phyloP scores from a whole-genome alignment of 1,284 basidiomycete genomes.

The Papiliotrema flavescens region DNA sequence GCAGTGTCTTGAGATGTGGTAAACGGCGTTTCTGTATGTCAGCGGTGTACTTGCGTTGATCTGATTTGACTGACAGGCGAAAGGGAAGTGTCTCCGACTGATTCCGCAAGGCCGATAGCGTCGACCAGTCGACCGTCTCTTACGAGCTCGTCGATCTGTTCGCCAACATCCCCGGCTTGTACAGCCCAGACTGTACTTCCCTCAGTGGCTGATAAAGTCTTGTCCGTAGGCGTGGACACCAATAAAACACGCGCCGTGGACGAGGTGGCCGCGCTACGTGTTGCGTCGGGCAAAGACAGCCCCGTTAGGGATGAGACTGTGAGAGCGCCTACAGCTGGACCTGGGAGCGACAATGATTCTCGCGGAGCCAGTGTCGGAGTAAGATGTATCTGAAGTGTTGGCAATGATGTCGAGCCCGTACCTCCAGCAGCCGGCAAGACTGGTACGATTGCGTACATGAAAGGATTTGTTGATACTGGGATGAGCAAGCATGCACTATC shows the following conservation, averaged over 20 bases:
- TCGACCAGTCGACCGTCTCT: constrained; percentile 68
- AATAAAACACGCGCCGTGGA: constrained; percentile 51
- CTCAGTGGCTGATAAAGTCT: constrained; percentile 58
- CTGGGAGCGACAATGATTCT: constrained; percentile 65
- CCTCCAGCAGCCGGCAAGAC: constrained; percentile 45
- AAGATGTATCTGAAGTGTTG: constrained; percentile 73
- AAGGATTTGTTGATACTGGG: constrained; percentile 74
- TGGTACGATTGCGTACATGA: constrained; percentile 75
- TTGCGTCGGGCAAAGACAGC: constrained; percentile 42
- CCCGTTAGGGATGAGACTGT: constrained; percentile 11
- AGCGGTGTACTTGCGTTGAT: neutral
- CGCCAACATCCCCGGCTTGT: constrained; percentile 66
- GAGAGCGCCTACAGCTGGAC: constrained; percentile 23
- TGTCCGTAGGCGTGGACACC: constrained; percentile 69
- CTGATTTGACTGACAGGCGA: constrained; percentile 61
- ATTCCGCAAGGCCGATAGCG: constrained; percentile 75
- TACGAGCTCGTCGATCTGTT: constrained; percentile 83
- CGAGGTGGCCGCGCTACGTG: constrained; percentile 51
- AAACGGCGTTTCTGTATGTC: constrained; percentile 39
- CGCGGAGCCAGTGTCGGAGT: constrained; percentile 64
- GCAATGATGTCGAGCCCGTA: constrained; percentile 47
- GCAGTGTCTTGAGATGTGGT: constrained; percentile 62
- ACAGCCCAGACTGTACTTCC: constrained; percentile 78
- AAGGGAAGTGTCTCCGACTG: constrained; percentile 58
- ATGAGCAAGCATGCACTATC: constrained; percentile 9